phyloP scores from a whole-genome alignment of 148 eudicot genomes.

The Diospyros kaki region DNA sequence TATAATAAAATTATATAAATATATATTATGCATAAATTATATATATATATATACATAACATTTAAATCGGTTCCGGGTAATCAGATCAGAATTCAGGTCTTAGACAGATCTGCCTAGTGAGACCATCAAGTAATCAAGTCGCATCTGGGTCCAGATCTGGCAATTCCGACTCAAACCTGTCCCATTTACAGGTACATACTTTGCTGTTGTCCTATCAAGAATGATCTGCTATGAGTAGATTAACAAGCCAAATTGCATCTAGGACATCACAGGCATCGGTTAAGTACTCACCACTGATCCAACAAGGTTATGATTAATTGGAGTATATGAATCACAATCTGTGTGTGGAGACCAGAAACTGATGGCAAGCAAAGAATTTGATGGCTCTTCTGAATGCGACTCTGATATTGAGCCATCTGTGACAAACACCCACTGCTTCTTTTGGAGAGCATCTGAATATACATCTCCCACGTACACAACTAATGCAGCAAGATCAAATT shows the following conservation, averaged over 20 bases:
- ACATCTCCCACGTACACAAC: slow-evolving; percentile 79
- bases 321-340: slow-evolving; percentile 47
- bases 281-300: slow-evolving; percentile 65
- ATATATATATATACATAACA: too few species aligned
- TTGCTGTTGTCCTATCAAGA: neutral
- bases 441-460: slow-evolving; percentile 50
- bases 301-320: slow-evolving; percentile 61
- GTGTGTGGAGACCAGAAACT: slow-evolving; percentile 55
- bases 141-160: too few species aligned
- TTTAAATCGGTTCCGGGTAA: too few species aligned
- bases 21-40: too few species aligned
- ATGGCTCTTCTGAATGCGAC: slow-evolving; percentile 28
- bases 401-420: slow-evolving; percentile 64
- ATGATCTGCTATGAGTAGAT: neutral
- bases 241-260: neutral
- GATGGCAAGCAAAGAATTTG: slow-evolving; percentile 65
- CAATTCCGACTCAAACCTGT: too few species aligned
- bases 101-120: too few species aligned
- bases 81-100: too few species aligned
- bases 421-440: slow-evolving; percentile 89
- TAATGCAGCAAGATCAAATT: slow-evolving; percentile 77
- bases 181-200: neutral
- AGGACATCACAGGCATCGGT: neutral
- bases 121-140: too few species aligned
- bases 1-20: too few species aligned